phyloP scores from a whole-genome alignment of 371 early-diverging fungal species.

The Lichtheimia hyalospora region DNA sequence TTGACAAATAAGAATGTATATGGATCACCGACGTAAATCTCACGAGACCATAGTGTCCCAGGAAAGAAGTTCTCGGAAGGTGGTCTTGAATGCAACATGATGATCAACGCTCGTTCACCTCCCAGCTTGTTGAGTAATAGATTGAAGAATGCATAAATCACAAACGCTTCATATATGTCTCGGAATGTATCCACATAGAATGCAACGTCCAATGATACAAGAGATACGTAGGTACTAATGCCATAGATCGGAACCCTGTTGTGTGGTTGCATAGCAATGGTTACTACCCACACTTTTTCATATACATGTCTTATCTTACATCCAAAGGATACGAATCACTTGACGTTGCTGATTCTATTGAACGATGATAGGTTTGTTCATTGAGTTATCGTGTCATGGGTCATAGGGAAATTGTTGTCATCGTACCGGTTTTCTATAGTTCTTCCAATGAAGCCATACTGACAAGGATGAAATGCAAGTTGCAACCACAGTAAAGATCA shows the following conservation, averaged over 20 bases:
- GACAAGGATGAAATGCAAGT: slow-evolving; percentile 69
- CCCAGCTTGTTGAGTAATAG: slow-evolving; percentile 88
- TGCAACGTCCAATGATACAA: slow-evolving; percentile 73
- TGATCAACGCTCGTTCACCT: slow-evolving; percentile 87
- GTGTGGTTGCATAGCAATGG: background rate
- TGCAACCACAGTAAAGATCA: slow-evolving; percentile 60
- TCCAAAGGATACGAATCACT: slow-evolving; percentile 86
- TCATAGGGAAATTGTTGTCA: background rate
- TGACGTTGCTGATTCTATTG: slow-evolving; percentile 78
- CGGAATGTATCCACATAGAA: slow-evolving; percentile 91
- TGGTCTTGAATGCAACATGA: slow-evolving; percentile 73
- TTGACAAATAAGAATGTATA: slow-evolving; percentile 86
- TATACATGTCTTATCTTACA: slow-evolving; percentile 54
- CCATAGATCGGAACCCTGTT: slow-evolving; percentile 90
- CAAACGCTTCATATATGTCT: slow-evolving; percentile 97
- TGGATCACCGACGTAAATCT: slow-evolving; percentile 90
- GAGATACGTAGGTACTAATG: slow-evolving; percentile 78
- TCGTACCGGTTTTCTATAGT: slow-evolving; percentile 85
- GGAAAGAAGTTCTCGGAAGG: slow-evolving; percentile 87
- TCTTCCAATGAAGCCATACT: slow-evolving; percentile 86
- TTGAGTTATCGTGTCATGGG: too few species aligned
- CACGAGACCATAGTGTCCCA: slow-evolving; percentile 69
- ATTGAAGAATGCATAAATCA: slow-evolving; percentile 93
- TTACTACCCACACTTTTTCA: background rate
- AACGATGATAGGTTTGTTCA: too few species aligned